phyloP scores from a whole-genome alignment of 1,284 basidiomycete genomes.

The Sanghuangporus sanghuang region DNA sequence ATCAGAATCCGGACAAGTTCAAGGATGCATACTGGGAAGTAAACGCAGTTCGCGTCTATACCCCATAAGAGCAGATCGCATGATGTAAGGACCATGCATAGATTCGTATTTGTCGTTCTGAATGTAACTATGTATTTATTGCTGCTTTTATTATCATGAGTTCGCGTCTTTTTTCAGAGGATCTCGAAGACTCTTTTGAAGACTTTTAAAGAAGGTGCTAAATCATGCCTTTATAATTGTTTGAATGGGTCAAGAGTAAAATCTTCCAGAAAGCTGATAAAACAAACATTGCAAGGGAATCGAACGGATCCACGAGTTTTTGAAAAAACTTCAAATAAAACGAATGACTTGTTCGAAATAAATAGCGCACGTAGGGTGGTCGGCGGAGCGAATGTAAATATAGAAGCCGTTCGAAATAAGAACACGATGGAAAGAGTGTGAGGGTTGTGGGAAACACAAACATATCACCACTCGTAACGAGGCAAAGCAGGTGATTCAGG shows the following conservation, averaged over 20 bases:
- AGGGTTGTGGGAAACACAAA: not conserved
- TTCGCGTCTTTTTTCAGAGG: no score
- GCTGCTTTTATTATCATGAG: no score
- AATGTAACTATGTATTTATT: no score
- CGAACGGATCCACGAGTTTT: not conserved
- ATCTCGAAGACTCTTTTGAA: no score
- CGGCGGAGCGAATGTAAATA: not conserved
- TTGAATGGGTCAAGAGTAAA: no score
- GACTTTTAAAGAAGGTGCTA: not conserved
- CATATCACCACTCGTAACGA: not conserved
- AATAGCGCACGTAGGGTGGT: not conserved
- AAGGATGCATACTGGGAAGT: constrained; percentile 60
- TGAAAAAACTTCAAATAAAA: not conserved
- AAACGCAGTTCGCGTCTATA: constrained; percentile 53
- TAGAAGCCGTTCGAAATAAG: not conserved
- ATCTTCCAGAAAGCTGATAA: no score
- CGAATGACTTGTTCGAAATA: not conserved
- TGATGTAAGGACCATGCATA: no score
- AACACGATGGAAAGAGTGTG: not conserved
- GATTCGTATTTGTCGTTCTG: no score
- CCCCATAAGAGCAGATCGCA: constrained; percentile 17
- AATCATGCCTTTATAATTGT: no score
- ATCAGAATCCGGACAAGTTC: constrained; percentile 50
- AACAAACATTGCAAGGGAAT: not conserved
- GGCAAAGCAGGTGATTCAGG: not conserved